Evolutionary conservation across 2,329 filamentous ascomycete species (phyloP).

Genomic region (Xylaria digitata): DNA sequence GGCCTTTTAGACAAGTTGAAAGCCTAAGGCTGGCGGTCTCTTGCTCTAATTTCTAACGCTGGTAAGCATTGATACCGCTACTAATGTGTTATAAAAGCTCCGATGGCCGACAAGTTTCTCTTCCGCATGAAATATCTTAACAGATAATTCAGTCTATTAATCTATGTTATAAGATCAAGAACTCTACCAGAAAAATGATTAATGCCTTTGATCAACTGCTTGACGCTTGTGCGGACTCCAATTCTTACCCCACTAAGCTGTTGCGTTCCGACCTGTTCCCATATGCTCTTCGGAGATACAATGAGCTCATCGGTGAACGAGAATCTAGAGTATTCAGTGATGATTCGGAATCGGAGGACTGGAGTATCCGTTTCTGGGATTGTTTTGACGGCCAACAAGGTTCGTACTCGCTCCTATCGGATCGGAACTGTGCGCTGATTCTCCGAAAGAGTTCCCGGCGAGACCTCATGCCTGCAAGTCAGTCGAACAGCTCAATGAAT

Average conservation of each 20-base stretch:
- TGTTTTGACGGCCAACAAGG: neutral
- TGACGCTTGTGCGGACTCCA: conserved; percentile 2
- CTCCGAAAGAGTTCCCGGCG: neutral
- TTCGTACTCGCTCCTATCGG: neutral
- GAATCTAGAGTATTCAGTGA: conserved; percentile 3
- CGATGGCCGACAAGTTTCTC: neutral
- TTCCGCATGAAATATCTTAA: neutral
- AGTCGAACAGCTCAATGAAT: neutral
- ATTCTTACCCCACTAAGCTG: conserved; percentile 22
- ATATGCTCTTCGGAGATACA: conserved; percentile 5
- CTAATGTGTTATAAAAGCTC: neutral
- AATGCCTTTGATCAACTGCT: conserved; percentile 7
- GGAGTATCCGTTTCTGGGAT: conserved; percentile 22
- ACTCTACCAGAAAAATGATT: neutral
- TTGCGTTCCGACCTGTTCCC: conserved; percentile 1
- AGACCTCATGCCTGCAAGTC: conserved; percentile 1
- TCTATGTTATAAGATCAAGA: neutral
- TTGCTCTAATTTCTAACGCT: neutral
- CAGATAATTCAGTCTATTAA: neutral
- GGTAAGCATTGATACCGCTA: neutral
- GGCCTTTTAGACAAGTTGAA: too few species aligned
- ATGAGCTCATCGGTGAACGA: conserved; percentile 14
- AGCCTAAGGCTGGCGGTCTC: neutral
- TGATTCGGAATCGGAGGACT: neutral
- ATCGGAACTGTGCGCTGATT: neutral